Base-by-base conservation (phyloP, 352 stramenopile genomes). In the Phytophthora syringae region DNA sequence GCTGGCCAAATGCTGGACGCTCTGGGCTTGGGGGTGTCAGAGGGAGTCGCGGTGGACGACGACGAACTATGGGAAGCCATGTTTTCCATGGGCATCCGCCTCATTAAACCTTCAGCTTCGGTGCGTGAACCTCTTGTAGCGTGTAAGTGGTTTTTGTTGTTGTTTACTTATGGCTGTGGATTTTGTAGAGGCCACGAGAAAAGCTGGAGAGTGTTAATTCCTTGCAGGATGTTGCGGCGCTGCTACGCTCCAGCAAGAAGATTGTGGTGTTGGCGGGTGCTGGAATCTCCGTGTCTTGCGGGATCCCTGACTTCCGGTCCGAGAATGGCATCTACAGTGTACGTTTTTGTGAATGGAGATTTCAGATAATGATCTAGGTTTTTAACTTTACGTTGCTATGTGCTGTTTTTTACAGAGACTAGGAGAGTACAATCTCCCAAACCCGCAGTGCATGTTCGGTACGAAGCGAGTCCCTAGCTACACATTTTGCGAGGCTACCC, bases 261-360 rank as follows among this genome's bases (percentile, higher is more conserved):
- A 95, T 98, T 51, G 84, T 98, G 21, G 88, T 98, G 16, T 64
- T 99, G 25, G 89, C 90, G 20, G 97, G 97, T 18, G 97, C 97
- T 10, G 97, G 97, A n/a, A 98, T 99, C 52, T 98, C 87, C 9
- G 96, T 98, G 12, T 98, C 92, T 6, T 98, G 96, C 60, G 98
- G 98, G 16, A 99, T 99, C 67, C 98, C 98, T 0, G 98, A 99
- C 69, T 99, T 99, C 74, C 94, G 98, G 16, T 98, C 93, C 5
- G 83, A 95, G 56, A 94, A 94, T 55, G 90, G 90, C 53, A 96
- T 96, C 45, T 97, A 97, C 70, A 94, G 79, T 36, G 86, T 96
- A 84, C 55, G 86, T 92, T 7, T 20, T 50, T 11, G 12, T 61
- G 28, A 42, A 5, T n/a, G 25, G 22, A 3, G 6, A 34, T 24